Evolutionary conservation across 2,329 filamentous ascomycete genomes (phyloP), one percentile per base, ranked within the genome.

Genomic region (Cercospora beticola): DNA sequence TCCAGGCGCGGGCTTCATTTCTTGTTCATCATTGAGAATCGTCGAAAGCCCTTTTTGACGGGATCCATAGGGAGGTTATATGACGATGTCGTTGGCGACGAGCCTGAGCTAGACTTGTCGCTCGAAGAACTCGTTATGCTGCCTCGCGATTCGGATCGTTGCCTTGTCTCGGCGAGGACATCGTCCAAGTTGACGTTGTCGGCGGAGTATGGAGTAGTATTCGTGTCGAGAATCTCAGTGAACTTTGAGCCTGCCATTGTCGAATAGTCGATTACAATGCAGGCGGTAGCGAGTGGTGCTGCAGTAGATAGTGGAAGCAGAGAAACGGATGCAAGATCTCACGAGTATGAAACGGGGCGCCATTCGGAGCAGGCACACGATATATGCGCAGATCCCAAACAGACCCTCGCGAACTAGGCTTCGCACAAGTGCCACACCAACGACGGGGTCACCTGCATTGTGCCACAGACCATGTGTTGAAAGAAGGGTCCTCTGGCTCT

Each of bases 131-230:
- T 74, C 56, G 64, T 69, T 1, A 72, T 65, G 36, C 73, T 76
- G 61, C 70, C 67, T 30, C 74, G 68, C n/a, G 76, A 77, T 16
- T 74, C 68, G 14, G 76, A 77, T 65, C 77, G 70, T 61, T 73
- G 72, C 31, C 76, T 70, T 4, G 73, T 76, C 62, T 79, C 78
- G 6, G 73, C 74, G 5, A 80, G 73, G 7, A 78, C 75, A 59
- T 79, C 77, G 64, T 79, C 77, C 8, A 80, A 72, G 65, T 72
- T 78, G 67, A 79, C 77, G 69, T 78, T 79, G 66, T 72, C 72
- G n/a, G 75, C 74, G 14, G 76, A 77, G 68, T 74, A 76, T 30
- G 76, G 76, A 4, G 73, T 67, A 31, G 72, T 59, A 28, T 68
- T 68, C 36, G 68, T 73, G 72, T 80, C 78, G 65, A 80, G 72